Percentiles rank a stretch among this genome's conserved stretches.
Conservation (phyloP, 805 yeast species). For the Zygoascus bituminiphila region DNA sequence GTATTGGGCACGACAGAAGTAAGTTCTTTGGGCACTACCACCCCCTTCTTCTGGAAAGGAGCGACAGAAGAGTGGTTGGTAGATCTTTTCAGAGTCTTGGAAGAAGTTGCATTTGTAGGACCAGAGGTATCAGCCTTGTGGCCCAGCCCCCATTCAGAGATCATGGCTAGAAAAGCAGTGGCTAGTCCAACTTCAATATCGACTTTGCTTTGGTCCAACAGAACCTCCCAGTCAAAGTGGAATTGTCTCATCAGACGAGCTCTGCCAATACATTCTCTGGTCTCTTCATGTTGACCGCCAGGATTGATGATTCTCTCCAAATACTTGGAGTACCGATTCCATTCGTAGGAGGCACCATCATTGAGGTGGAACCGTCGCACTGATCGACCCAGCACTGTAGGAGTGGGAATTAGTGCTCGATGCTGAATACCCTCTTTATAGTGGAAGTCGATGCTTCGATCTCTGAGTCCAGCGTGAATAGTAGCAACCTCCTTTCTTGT, state of each 20-base stretch:
- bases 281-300: conserved; percentile 48
- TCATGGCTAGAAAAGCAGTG: conserved; percentile 55
- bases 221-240: conserved; percentile 51
- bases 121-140: conserved; percentile 46
- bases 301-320: conserved; percentile 48
- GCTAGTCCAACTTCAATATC: conserved; percentile 47
- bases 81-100: neutral
- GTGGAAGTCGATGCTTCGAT: conserved; percentile 43
- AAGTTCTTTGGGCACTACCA: too few relatives aligned
- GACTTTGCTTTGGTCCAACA: conserved; percentile 40
- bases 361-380: conserved; percentile 34
- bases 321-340: conserved; percentile 46
- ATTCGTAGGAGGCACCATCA: conserved; percentile 48
- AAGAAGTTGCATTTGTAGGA: conserved; percentile 32
- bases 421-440: conserved; percentile 38
- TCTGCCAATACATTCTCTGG: conserved; percentile 44
- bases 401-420: conserved; percentile 34
- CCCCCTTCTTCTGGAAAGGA: neutral
- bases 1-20: neutral
- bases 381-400: neutral
- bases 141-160: conserved; percentile 60
- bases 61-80: neutral
- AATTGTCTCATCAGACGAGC: conserved; percentile 51
- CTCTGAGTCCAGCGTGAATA: conserved; percentile 40
- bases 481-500: conserved; percentile 42